Evolutionary conservation across 2,329 filamentous ascomycete species (phyloP), one percentile per base, ranked within the genome.

Genomic region (Setomelanomma holmii): DNA sequence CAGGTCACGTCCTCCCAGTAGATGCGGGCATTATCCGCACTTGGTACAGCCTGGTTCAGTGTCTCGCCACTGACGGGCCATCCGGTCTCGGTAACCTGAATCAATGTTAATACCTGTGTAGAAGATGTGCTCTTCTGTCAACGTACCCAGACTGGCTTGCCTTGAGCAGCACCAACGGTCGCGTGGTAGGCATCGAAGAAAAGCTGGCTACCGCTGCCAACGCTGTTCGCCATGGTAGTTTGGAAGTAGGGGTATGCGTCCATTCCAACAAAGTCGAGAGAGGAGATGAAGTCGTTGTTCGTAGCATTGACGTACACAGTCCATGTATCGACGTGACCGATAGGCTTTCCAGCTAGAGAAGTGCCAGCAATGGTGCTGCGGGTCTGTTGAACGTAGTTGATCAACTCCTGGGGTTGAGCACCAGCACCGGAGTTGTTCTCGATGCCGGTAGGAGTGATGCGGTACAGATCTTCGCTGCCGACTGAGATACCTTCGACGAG

Each of bases 301-400:
- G 87, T 84, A 45, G 77, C 75, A 75, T 96, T 91, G 71, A 86
- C 85, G 81, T 71, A 77, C 1, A 71, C 73, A 14, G 88, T 91
- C 91, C 91, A 96, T 45, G 92, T 96, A 72, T 96, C 92, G 71
- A 96, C 91, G 76, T 96, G 92, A 45, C 91, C 91, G 54, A 96
- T 80, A 16, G 84, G 80, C 40, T 79, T 82, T 20, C 76, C 76
- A 33, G 81, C 77, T 20, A 89, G 78, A 42, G 77, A 69, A 12
- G 89, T 91, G 53, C 84, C 84, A 22, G 82, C 69, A 67, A 96
- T 84, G 55, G 84, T 80, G 22, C 79, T 74, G 57, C 86, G 85
- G 53, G 90, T 86, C 71, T 89, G 79, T 52, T 81, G 75, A 79
- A 96, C 91, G 77, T 92, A 95, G 51, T 77, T 74, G 65, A 86